Base-by-base conservation (phyloP, 306 rosid species). In the Vicia sativa region DNA sequence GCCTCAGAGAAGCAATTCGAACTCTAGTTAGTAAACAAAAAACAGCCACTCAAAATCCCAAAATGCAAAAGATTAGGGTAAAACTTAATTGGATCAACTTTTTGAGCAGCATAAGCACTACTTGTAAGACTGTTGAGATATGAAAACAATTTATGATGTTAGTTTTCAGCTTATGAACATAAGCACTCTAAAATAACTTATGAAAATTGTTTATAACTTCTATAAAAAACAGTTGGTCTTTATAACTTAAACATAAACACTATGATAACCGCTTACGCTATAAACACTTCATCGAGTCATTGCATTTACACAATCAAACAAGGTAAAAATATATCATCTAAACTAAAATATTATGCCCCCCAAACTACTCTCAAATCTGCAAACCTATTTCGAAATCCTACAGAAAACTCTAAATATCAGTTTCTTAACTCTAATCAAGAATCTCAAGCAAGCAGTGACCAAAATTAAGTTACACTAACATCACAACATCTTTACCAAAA, bases 11-110 rank as follows among this genome's bases (percentile, higher is more conserved):
- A 29, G 12, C 49, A 23, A 28, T 49, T 45, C 28, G 54, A 61
- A 37, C 38, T 48, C 60, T 35, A 60, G 44, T 19, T 13, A 58
- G 42, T 50, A 58, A 9, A 66, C 77, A 59, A 34, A 75, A 43
- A 14, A 23, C 25, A 19, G 29, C 41, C 48, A 64, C 15, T 5
- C 9, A 21, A 45, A 67, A 62, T 10, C 72, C 57, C 48, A 31
- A 34, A 42, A 28, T 35, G 60, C 43, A 55, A 11, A 74, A 38
- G 43, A 23, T 10, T 3, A 21, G 11, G 38, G 38, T n/a, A 4
- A n/a, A 9, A 11, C 26, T 2, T 16, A 9, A 16, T 16, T 48
- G 12, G 11, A 9, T 48, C 8, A 12, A 5, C 12, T 3, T 48
- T 3, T 18, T 8, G 2, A 49, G 4, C 26, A 11, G 21, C 55